Conservation (phyloP, 2,329 filamentous ascomycete genomes). For the Thermomyces lanuginosus region DNA sequence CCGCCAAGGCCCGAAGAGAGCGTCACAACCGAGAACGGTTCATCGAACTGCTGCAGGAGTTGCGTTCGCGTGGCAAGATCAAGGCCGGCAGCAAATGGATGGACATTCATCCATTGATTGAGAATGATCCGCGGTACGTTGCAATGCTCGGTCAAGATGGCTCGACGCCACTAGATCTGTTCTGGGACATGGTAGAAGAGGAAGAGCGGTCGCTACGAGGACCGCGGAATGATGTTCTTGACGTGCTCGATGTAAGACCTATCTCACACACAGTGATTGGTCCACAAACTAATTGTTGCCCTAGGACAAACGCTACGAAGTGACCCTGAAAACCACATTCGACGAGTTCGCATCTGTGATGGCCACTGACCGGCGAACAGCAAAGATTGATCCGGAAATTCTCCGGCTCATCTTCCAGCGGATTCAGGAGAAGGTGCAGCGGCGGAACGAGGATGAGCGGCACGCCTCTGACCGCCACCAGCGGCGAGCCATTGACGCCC, state of each 20-base stretch:
- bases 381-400: slow-evolving; percentile 67
- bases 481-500: slow-evolving; percentile 64
- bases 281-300: slow-evolving; percentile 21
- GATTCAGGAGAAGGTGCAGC: slow-evolving; percentile 70
- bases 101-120: slow-evolving; percentile 56
- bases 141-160: slow-evolving; percentile 71
- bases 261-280: not conserved
- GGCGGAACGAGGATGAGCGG: slow-evolving; percentile 70
- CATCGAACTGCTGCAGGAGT: slow-evolving; percentile 54
- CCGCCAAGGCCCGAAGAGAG: slow-evolving; percentile 60
- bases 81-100: slow-evolving; percentile 85
- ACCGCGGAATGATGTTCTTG: slow-evolving; percentile 66
- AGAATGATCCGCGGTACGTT: slow-evolving; percentile 66
- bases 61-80: slow-evolving; percentile 62
- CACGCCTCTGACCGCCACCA: slow-evolving; percentile 69
- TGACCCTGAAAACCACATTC: slow-evolving; percentile 70
- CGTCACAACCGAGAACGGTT: slow-evolving; percentile 77
- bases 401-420: slow-evolving; percentile 71
- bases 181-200: slow-evolving; percentile 91
- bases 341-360: slow-evolving; percentile 75
- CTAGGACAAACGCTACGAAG: slow-evolving; percentile 80
- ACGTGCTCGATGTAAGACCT: slow-evolving; percentile 64
- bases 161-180: slow-evolving; percentile 75
- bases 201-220: slow-evolving; percentile 75
- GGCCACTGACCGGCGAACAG: slow-evolving; percentile 72